These are phyloP conservation scores for Chaetomiaceae sp. DNA, from an alignment of 2,329 filamentous ascomycete species.

Conservation along the genomic window DNA sequence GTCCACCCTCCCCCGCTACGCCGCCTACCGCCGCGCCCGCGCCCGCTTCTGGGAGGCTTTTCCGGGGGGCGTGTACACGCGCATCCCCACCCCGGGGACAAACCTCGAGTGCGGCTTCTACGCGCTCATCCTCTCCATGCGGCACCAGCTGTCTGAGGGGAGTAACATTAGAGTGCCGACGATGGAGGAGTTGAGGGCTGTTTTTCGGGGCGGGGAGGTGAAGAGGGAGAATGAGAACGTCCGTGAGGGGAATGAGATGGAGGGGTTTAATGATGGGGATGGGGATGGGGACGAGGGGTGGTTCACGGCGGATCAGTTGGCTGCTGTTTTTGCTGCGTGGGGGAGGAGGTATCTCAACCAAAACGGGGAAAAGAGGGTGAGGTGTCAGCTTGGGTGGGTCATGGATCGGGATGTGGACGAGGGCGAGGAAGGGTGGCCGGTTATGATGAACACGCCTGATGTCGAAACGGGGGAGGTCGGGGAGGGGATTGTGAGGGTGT, in stretches of 20 bases:
- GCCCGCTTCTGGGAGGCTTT: slow-evolving; percentile 22
- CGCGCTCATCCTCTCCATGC: slow-evolving; percentile 17
- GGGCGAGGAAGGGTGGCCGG: slow-evolving; percentile 16
- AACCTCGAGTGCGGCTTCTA: slow-evolving; percentile 22
- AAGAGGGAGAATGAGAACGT: slow-evolving; percentile 1
- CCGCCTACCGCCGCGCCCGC: slow-evolving; percentile 19
- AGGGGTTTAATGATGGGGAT: background rate
- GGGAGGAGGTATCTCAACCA: slow-evolving; percentile 3
- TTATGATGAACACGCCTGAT: slow-evolving; percentile 21
- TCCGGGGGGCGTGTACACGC: slow-evolving; percentile 13
- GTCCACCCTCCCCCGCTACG: slow-evolving; percentile 14
- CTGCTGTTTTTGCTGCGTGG: slow-evolving; percentile 19
- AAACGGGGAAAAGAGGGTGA: background rate
- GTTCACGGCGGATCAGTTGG: slow-evolving; percentile 21
- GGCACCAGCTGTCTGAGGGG: background rate
- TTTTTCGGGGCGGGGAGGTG: background rate
- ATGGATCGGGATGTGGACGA: slow-evolving; percentile 2
- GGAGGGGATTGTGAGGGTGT: slow-evolving; percentile 20
- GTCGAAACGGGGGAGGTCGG: slow-evolving; percentile 16
- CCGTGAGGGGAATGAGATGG: no score
- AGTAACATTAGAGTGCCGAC: slow-evolving; percentile 10
- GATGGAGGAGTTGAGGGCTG: slow-evolving; percentile 11
- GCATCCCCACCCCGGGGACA: slow-evolving; percentile 16
- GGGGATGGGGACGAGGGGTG: slow-evolving; percentile 4
- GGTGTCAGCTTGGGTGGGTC: slow-evolving; percentile 23